phyloP scores from a whole-genome alignment of 495 filamentous ascomycete species.

The Xylaria cubensis region DNA sequence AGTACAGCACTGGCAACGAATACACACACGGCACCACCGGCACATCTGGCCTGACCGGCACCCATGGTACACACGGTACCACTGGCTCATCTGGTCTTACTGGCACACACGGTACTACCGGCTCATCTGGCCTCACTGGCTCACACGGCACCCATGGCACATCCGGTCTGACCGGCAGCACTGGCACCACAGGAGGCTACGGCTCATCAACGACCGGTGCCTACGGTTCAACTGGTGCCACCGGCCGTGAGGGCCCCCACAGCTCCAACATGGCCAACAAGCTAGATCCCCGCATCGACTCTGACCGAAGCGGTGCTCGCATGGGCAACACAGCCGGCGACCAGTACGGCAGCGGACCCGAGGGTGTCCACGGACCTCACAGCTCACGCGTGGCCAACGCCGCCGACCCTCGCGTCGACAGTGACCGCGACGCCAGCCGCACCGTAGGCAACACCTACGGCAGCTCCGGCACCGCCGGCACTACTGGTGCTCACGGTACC shows the following conservation, averaged over 20 bases:
- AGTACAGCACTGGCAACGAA: slow-evolving; percentile 35
- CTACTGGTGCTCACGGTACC: slow-evolving; percentile 27
- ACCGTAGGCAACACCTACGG: slow-evolving; percentile 42
- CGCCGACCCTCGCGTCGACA: slow-evolving; percentile 55
- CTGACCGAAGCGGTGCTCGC: slow-evolving; percentile 49
- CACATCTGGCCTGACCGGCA: slow-evolving; percentile 25
- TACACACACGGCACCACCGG: slow-evolving; percentile 33
- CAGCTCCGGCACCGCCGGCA: slow-evolving; percentile 11
- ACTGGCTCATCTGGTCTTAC: slow-evolving; percentile 26
- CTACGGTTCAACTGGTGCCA: background rate
- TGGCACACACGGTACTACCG: slow-evolving; percentile 21
- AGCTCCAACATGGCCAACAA: slow-evolving; percentile 62
- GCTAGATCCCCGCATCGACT: slow-evolving; percentile 57
- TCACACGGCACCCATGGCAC: slow-evolving; percentile 40
- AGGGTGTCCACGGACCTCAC: slow-evolving; percentile 54
- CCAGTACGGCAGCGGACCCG: slow-evolving; percentile 39
- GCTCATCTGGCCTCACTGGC: background rate
- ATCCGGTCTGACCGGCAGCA: slow-evolving; percentile 26
- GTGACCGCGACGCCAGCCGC: slow-evolving; percentile 46
- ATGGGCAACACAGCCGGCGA: slow-evolving; percentile 38
- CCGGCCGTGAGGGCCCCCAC: slow-evolving; percentile 53
- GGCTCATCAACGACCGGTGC: slow-evolving; percentile 28
- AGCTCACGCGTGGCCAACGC: slow-evolving; percentile 52
- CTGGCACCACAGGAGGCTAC: slow-evolving; percentile 29
- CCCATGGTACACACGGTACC: slow-evolving; percentile 28